phyloP scores from a whole-genome alignment of 2,329 filamentous ascomycete species.

The Stemphylium lycopersici region DNA sequence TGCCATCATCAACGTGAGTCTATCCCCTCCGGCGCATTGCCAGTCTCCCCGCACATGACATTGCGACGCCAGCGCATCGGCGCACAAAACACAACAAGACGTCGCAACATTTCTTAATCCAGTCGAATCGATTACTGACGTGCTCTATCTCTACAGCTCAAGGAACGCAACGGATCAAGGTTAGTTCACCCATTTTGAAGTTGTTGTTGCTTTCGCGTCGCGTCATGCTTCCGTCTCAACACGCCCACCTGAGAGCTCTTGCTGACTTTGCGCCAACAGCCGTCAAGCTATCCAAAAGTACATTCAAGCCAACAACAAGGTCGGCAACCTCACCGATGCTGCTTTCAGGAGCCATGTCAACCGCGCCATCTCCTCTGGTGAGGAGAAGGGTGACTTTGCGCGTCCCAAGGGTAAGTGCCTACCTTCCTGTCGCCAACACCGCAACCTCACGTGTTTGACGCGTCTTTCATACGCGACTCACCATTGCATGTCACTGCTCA shows the following conservation, averaged over 20 bases:
- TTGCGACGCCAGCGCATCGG: slow-evolving; percentile 44
- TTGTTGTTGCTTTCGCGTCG: slow-evolving; percentile 29
- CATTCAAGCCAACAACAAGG: slow-evolving; percentile 72
- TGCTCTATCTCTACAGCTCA: slow-evolving; percentile 61
- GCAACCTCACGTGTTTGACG: not conserved
- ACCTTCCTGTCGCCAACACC: not conserved
- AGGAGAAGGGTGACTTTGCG: slow-evolving; percentile 84
- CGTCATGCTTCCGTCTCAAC: slow-evolving; percentile 33
- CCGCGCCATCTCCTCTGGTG: slow-evolving; percentile 79
- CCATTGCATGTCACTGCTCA: not conserved
- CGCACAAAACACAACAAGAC: slow-evolving; percentile 38
- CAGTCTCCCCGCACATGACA: slow-evolving; percentile 35
- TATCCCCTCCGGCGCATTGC: slow-evolving; percentile 57
- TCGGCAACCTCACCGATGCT: slow-evolving; percentile 59
- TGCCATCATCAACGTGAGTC: slow-evolving; percentile 72
- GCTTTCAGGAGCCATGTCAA: slow-evolving; percentile 80
- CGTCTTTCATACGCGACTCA: not conserved
- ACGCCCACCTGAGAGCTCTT: slow-evolving; percentile 24
- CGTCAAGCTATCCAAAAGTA: slow-evolving; percentile 79
- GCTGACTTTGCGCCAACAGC: slow-evolving; percentile 54
- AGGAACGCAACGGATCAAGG: slow-evolving; percentile 74
- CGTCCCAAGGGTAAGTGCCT: slow-evolving; percentile 84
- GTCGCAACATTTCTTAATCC: slow-evolving; percentile 14
- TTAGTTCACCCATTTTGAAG: slow-evolving; percentile 53
- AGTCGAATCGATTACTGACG: slow-evolving; percentile 54